These are phyloP conservation scores for Rickenella mellea DNA, from an alignment of 768 basidiomycete species.

Conservation along the genomic window DNA sequence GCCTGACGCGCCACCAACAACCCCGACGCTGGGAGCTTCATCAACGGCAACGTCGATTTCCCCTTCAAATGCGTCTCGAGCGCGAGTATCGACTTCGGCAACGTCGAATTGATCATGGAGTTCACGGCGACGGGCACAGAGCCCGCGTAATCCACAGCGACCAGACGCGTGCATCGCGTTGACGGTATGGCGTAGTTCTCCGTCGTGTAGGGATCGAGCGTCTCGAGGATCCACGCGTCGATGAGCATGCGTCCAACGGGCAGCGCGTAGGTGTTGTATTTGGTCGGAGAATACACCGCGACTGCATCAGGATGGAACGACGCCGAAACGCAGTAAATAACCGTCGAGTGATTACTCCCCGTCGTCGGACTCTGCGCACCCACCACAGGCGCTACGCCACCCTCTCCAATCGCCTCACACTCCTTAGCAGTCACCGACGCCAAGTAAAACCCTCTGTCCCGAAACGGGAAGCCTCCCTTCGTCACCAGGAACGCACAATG, in stretches of 20 bases:
- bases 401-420: constrained; percentile 16
- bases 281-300: constrained; percentile 43
- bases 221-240: constrained; percentile 95
- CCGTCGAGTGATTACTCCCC: constrained; percentile 32
- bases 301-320: constrained; percentile 68
- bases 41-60: constrained; percentile 54
- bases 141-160: constrained; percentile 81
- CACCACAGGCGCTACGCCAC: constrained; percentile 1
- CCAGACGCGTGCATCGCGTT: constrained; percentile 75
- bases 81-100: constrained; percentile 62
- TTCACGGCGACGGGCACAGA: constrained; percentile 80
- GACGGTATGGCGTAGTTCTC: constrained; percentile 94
- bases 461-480: constrained; percentile 82
- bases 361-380: constrained; percentile 20
- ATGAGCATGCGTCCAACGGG: constrained; percentile 77
- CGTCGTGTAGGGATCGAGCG: constrained; percentile 88
- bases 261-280: constrained; percentile 67
- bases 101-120: constrained; percentile 69
- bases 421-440: constrained; percentile 55
- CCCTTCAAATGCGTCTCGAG: constrained; percentile 70
- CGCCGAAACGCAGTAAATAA: constrained; percentile 75
- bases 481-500: constrained; percentile 63
- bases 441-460: constrained; percentile 79
- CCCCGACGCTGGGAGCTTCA: constrained; percentile 58
- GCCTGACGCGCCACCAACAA: constrained; percentile 48